phyloP scores from a whole-genome alignment of 176 grass and related monocot species.

The Thinopyrum elongatum region DNA sequence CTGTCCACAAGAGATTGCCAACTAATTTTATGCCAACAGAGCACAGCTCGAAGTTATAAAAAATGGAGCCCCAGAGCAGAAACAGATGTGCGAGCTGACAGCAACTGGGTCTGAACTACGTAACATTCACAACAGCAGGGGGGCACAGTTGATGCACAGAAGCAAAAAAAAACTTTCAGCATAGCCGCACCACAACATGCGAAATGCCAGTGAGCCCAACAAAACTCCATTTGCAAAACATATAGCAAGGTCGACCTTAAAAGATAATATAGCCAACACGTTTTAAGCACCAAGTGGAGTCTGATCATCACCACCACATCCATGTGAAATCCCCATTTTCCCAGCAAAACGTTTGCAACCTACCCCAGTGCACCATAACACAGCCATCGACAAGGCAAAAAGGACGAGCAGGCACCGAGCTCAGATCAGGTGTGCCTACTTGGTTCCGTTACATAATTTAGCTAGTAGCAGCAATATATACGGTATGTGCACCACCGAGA shows the following conservation, averaged over 20 bases:
- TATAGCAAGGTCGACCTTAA: not conserved
- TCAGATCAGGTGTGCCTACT: not conserved
- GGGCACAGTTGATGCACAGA: not conserved
- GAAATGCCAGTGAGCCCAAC: not conserved
- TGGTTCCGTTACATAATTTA: not conserved
- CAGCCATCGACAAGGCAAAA: not conserved
- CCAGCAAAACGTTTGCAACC: not conserved
- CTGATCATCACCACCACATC: not conserved
- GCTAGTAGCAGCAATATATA: constrained; percentile 27
- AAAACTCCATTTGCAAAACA: not conserved
- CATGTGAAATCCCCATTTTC: not conserved
- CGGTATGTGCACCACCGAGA: constrained; percentile 19
- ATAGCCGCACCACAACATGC: not conserved
- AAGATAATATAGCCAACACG: not conserved
- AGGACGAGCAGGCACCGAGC: not conserved
- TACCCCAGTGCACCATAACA: constrained; percentile 21
- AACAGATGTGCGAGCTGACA: not conserved
- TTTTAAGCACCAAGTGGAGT: not conserved
- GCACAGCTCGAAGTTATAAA: not conserved
- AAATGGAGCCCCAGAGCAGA: not conserved
- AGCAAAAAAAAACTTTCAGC: not conserved
- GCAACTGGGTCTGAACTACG: not conserved
- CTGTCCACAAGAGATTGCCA: too few species aligned
- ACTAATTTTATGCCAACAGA: too few species aligned
- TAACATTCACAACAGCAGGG: not conserved